These are phyloP conservation scores for Brassica juncea DNA, from an alignment of 345 rosid genomes.

Conservation along the genomic window DNA sequence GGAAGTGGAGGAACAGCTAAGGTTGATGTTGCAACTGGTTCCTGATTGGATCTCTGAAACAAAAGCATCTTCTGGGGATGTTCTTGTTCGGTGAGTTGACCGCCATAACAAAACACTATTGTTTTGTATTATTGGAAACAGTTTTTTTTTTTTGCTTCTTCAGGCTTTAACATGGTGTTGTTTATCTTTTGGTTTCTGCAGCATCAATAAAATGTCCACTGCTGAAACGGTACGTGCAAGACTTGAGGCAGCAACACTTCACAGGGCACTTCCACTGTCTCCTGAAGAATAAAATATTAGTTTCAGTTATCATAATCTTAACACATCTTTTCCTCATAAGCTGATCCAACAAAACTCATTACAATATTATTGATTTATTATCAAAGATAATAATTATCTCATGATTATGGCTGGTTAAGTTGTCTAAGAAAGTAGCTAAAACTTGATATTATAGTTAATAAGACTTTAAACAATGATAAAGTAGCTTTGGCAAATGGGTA, in stretches of 20 bases:
- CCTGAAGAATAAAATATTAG: not conserved
- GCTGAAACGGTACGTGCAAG: slow-evolving; percentile 49
- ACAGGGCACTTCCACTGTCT: slow-evolving; percentile 13
- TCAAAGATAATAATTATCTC: not conserved
- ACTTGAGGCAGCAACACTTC: slow-evolving; percentile 60
- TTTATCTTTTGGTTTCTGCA: slow-evolving; percentile 43
- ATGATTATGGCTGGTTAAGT: not conserved
- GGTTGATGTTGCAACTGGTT: slow-evolving; percentile 62
- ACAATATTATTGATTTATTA: not conserved
- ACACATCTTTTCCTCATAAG: not conserved
- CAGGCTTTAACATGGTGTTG: slow-evolving; percentile 7
- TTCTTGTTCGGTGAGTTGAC: slow-evolving; percentile 61
- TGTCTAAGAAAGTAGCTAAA: not conserved
- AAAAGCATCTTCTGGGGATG: slow-evolving; percentile 58
- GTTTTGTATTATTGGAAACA: not conserved
- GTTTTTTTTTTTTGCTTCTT: slow-evolving; percentile 1
- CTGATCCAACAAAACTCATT: not conserved
- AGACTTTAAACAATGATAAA: not conserved
- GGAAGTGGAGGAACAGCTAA: slow-evolving; percentile 81
- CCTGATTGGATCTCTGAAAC: slow-evolving; percentile 92
- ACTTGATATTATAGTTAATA: not conserved
- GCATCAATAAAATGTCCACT: slow-evolving; percentile 57
- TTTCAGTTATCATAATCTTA: not conserved
- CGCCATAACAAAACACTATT: not conserved
- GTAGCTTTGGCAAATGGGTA: not conserved